These are phyloP conservation scores for Puccinia hordei DNA, from an alignment of 1,284 basidiomycete genomes.

Conservation along the genomic window DNA sequence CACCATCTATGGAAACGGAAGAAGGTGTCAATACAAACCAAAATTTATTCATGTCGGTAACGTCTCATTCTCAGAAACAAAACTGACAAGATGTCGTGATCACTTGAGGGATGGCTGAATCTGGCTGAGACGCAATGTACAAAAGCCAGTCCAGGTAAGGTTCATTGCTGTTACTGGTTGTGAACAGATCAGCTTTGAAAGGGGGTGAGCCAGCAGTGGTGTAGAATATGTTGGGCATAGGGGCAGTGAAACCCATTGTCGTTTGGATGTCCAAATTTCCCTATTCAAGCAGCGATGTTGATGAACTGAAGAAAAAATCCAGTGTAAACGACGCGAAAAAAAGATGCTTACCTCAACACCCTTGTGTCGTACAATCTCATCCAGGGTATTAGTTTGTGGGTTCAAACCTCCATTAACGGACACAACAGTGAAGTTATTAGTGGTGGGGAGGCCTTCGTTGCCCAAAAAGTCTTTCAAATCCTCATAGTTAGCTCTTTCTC, in stretches of 20 bases:
- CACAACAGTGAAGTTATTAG: slow-evolving; percentile 23
- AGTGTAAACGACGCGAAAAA: neutral
- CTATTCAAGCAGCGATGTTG: neutral
- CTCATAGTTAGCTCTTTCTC: slow-evolving; percentile 15
- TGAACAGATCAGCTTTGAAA: slow-evolving; percentile 7
- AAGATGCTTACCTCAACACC: slow-evolving; percentile 23
- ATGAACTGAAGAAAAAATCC: neutral
- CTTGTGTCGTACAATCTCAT: neutral
- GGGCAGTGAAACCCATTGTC: slow-evolving; percentile 17
- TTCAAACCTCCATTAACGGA: slow-evolving; percentile 28
- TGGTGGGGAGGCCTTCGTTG: neutral
- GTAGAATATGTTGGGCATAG: slow-evolving; percentile 36
- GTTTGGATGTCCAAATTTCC: slow-evolving; percentile 44
- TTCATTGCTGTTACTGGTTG: slow-evolving; percentile 34
- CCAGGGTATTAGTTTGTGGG: slow-evolving; percentile 2
- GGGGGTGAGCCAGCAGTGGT: slow-evolving; percentile 10
- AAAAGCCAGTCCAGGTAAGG: slow-evolving; percentile 38
- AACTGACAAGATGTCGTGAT: slow-evolving; percentile 29
- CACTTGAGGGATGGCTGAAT: slow-evolving; percentile 9
- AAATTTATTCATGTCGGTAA: neutral
- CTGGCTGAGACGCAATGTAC: slow-evolving; percentile 22
- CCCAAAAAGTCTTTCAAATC: slow-evolving; percentile 21
- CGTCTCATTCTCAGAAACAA: neutral
- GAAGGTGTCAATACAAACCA: too few species aligned
- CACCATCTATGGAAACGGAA: slow-evolving; percentile 31